These are phyloP conservation scores for Lodderomyces jiufengensis DNA, from an alignment of 1,139 yeast species.

Conservation along the genomic window DNA sequence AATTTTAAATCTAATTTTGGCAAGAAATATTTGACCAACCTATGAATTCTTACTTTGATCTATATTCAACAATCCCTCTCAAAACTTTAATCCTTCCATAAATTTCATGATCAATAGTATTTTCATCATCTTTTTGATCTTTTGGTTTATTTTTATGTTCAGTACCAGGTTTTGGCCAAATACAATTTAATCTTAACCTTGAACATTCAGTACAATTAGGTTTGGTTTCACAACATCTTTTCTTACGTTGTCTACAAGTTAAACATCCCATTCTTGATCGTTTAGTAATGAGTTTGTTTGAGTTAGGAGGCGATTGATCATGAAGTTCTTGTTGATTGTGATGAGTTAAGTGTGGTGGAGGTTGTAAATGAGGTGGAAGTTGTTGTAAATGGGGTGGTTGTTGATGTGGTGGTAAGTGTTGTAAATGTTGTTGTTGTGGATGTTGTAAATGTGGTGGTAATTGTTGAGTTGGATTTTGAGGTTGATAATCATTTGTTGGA, in stretches of 20 bases:
- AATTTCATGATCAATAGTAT: conserved; percentile 46
- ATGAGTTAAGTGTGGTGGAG: conserved; percentile 1
- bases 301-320: conserved; percentile 1
- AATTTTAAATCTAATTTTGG: no score
- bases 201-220: conserved; percentile 44
- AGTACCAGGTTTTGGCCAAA: conserved; percentile 51
- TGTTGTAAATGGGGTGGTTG: neutral
- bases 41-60: conserved; percentile 19
- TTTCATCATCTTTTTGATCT: conserved; percentile 46
- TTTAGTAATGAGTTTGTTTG: conserved; percentile 21
- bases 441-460: neutral
- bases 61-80: conserved; percentile 56
- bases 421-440: neutral
- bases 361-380: conserved; percentile 1
- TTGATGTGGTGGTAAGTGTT: conserved; percentile 1
- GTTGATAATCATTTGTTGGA: neutral
- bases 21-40: no score
- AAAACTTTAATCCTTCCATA: conserved; percentile 60
- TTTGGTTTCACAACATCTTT: conserved; percentile 42
- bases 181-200: conserved; percentile 39
- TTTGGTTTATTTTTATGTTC: conserved; percentile 48
- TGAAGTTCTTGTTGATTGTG: conserved; percentile 3
- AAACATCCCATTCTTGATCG: conserved; percentile 46
- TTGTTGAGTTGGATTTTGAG: neutral
- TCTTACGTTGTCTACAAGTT: conserved; percentile 45